Base-by-base conservation (phyloP, 768 basidiomycete genomes). In the Calvatia gigantea region DNA sequence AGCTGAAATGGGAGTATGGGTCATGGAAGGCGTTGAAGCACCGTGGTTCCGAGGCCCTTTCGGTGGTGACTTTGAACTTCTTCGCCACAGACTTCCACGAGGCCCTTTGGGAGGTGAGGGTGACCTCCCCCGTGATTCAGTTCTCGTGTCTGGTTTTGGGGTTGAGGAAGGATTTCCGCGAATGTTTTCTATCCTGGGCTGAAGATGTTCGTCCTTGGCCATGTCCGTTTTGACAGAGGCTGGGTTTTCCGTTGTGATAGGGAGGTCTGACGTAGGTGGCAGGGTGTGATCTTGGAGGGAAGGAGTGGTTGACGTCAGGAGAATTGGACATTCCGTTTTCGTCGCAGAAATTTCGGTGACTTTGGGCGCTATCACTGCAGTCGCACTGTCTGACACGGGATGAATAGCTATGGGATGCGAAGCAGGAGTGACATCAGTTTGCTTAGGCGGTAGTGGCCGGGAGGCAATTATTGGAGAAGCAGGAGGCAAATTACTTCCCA, bases 71-170 rank as follows among this genome's bases (percentile, higher is more conserved):
- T 55, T 55, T 5, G 54, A 55, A 1, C 17, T 47, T 47, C 44
- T 46, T 1, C 43, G 54, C 54, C 54, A 55, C 21, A 46, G 33
- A 21, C 21, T 46, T 8, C 21, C 45, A 6, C 54, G 54, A 14
- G 54, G 54, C 8, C 54, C 54, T 46, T 55, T 55, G 27, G 54
- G 54, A 9, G 54, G 54, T 11, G 54, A 55, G 21, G 43, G 54
- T 31, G 54, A 55, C 27, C 54, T 55, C 14, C 54, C 54, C 21
- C 54, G 52, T 29, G 38, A 14, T 29, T 51, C 50, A 9, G 21
- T 7, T 27, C 19, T 51, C 25, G 31, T 31, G 14, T 44, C 42
- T 25, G 33, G 35, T 46, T 54, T 54, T 25, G 52, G 52, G 6
- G 51, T 42, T 19, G 21, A 43, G 17, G 43, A 45, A 37, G 32